A percentile compares a stretch with the other conserved stretches of the same genome.
Evolutionary conservation across 1,284 basidiomycete species (phyloP).

Genomic region (Puccinia polysora): DNA sequence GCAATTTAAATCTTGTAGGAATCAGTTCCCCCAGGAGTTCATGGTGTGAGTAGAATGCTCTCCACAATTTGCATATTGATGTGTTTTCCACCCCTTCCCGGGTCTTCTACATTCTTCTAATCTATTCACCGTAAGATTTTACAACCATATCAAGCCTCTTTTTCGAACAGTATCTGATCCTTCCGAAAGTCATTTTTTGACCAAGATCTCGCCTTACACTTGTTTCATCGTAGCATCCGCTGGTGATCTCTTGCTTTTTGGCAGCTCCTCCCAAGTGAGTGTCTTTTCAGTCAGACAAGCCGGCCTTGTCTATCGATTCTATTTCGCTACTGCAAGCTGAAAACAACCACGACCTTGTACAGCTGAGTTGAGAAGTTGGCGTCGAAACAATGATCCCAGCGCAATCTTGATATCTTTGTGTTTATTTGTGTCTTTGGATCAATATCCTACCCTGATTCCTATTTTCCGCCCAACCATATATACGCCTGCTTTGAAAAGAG

Average conservation of each 20-base stretch:
- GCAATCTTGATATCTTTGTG: not conserved
- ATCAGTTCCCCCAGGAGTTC: not conserved
- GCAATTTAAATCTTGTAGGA: conserved; percentile 4
- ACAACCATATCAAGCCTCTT: not conserved
- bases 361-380: conserved; percentile 4
- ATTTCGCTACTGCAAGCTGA: not conserved
- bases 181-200: not conserved
- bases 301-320: not conserved
- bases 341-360: not conserved
- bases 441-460: conserved; percentile 11
- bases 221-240: not conserved
- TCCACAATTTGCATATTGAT: not conserved
- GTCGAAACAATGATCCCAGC: conserved; percentile 1
- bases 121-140: not conserved
- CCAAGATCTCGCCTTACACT: not conserved
- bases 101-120: conserved; percentile 7
- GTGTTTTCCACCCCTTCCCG: not conserved
- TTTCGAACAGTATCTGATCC: not conserved
- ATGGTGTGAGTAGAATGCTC: not conserved
- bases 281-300: not conserved
- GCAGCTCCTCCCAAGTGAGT: no score
- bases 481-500: not conserved
- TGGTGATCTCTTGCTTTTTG: no score
- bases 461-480: not conserved
- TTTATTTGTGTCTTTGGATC: not conserved